Base-by-base conservation (phyloP, 345 rosid species). In the Acer saccharum region DNA sequence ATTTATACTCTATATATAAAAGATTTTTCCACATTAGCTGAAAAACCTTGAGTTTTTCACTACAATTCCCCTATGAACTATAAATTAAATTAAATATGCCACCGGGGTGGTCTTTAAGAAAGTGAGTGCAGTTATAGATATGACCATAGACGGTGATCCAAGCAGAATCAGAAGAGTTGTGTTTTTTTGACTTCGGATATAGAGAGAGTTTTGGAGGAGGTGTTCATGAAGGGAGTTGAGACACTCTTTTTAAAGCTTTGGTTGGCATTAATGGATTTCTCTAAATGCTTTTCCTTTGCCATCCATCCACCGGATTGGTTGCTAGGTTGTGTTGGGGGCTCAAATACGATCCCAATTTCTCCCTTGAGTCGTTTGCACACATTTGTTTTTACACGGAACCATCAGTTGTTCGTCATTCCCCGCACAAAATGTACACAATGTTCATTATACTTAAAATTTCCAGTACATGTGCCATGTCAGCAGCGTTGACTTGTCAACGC, bases 331-430 rank as follows among this genome's bases (percentile, higher is more conserved):
- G 97, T 94, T 35, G 98, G 99, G 84, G 93, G 97, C 77, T 94
- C 99, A 83, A 96, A 94, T 16, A 88, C 88, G 3, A 94, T 88
- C n/a, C 98, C 98, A 23, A 96, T 87, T 85, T 96, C 99, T 58
- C 98, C 99, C 79, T 76, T 91, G 83, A 87, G 97, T 11, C 86
- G 88, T 82, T 87, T 91, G 86, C 98, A 92, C 73, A 92, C 86
- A 70, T 88, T 94, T 66, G 98, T 87, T 72, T 74, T 94, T 0
- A 92, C 82, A 18, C 94, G 93, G 83, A 94, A 96, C 98, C 97
- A 94, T 57, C 97, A 92, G 32, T 96, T 96, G 88, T 93, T 96
- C 99, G 94, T 94, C 99, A 93, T 96, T 62, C 98, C 99, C 99
- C 93, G 86, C 29, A 61, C 50, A 25, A 25, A 25, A 1, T 25